phyloP scores from a whole-genome alignment of 148 eudicot genomes.

The Drosera capensis region DNA sequence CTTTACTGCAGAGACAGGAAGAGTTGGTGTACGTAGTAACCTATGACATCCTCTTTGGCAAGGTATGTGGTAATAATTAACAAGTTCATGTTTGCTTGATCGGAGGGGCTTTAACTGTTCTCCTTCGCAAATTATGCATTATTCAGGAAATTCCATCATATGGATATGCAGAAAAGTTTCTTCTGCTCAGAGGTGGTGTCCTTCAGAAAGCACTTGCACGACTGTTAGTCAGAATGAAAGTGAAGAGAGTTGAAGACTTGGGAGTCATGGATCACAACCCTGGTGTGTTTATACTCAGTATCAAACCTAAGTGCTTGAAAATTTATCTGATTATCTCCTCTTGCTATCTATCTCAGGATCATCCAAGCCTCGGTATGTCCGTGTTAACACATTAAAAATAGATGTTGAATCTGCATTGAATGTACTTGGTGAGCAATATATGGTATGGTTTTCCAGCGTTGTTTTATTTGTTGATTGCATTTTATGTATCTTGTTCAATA shows the following conservation, averaged over 20 bases:
- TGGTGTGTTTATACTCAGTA: slow-evolving; percentile 24
- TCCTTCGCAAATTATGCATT: neutral
- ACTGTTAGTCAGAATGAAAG: slow-evolving; percentile 42
- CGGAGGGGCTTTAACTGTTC: neutral
- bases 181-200: slow-evolving; percentile 37
- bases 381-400: slow-evolving; percentile 84
- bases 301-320: no score
- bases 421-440: slow-evolving; percentile 37
- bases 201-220: slow-evolving; percentile 67
- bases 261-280: slow-evolving; percentile 29
- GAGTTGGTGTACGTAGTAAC: slow-evolving; percentile 59
- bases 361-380: slow-evolving; percentile 78
- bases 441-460: slow-evolving; percentile 19
- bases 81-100: neutral
- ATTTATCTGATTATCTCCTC: neutral
- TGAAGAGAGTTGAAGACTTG: slow-evolving; percentile 53
- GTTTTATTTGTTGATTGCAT: neutral
- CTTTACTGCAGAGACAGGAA: slow-evolving; percentile 53
- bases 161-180: slow-evolving; percentile 82
- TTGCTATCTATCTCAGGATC: slow-evolving; percentile 29
- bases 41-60: slow-evolving; percentile 86
- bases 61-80: slow-evolving; percentile 32
- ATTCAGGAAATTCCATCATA: slow-evolving; percentile 44
- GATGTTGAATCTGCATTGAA: slow-evolving; percentile 39
- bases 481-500: neutral